These are phyloP conservation scores for sweet orange (Citrus sinensis) DNA, from an alignment of 345 rosid genomes.

Conservation along the genomic window DNA sequence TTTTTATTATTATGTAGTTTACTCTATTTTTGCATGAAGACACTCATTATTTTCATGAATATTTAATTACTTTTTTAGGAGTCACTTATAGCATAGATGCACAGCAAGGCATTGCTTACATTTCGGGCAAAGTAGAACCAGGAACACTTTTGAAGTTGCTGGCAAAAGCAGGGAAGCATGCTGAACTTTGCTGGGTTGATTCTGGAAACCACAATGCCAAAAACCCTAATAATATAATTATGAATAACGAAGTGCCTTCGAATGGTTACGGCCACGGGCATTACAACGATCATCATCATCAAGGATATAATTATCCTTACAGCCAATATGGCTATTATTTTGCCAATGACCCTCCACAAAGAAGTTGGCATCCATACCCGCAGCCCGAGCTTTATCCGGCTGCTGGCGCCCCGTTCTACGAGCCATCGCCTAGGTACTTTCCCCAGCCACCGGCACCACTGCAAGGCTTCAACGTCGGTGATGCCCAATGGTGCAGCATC, in stretches of 20 bases:
- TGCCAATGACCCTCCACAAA: not conserved
- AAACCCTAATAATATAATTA: not conserved
- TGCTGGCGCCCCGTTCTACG: not conserved
- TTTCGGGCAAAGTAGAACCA: constrained; percentile 18
- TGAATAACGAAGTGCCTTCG: not conserved
- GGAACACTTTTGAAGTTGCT: constrained; percentile 1
- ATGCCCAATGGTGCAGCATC: constrained; percentile 10
- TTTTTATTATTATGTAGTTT: not conserved
- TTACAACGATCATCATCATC: too few species aligned
- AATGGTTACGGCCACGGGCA: not conserved
- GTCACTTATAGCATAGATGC: constrained; percentile 15
- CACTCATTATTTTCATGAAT: not conserved
- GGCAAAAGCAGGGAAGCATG: constrained; percentile 13
- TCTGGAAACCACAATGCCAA: not conserved
- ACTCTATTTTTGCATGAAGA: not conserved
- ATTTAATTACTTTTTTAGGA: not conserved
- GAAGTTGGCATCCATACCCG: not conserved
- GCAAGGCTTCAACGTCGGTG: not conserved
- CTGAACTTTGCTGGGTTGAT: constrained; percentile 18
- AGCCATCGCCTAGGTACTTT: not conserved
- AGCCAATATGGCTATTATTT: not conserved
- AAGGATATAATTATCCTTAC: not conserved
- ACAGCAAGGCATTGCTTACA: constrained; percentile 12
- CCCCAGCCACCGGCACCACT: constrained; percentile 9
- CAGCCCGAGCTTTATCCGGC: not conserved